These are phyloP conservation scores for Elongisporangium senticosum DNA, from an alignment of 352 stramenopile genomes.

Conservation along the genomic window DNA sequence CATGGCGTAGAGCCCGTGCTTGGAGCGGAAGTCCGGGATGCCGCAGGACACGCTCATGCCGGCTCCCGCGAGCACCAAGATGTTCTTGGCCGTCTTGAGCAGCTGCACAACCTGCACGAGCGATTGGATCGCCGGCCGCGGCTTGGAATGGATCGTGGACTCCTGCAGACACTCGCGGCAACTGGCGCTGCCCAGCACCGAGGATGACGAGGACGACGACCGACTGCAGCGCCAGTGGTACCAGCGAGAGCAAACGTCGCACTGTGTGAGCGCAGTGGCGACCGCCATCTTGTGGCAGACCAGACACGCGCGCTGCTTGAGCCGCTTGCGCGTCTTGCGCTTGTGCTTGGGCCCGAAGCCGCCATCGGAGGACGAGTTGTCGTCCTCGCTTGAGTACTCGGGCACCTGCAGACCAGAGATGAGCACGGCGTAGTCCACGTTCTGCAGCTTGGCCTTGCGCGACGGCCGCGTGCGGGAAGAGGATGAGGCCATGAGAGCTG, in stretches of 20 bases:
- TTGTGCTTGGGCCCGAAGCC: conserved; percentile 28
- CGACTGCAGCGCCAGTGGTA: conserved; percentile 49
- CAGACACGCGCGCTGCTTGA: conserved; percentile 34
- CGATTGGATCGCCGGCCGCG: conserved; percentile 32
- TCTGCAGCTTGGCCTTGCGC: conserved; percentile 66
- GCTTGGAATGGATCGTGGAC: conserved; percentile 21
- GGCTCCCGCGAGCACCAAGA: conserved; percentile 89
- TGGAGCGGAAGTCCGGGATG: conserved; percentile 98
- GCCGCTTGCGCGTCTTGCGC: conserved; percentile 24
- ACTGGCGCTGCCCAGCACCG: conserved; percentile 68
- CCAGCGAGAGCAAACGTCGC: conserved; percentile 63
- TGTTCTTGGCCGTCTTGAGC: conserved; percentile 74
- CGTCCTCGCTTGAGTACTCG: conserved; percentile 69
- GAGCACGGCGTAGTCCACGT: conserved; percentile 79
- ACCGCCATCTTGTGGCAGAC: conserved; percentile 41
- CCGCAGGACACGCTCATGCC: conserved; percentile 95
- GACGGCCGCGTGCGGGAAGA: conserved; percentile 22
- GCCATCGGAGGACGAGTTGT: conserved; percentile 41
- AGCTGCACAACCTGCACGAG: conserved; percentile 63
- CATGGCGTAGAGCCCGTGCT: conserved; percentile 84
- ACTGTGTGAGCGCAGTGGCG: conserved; percentile 53
- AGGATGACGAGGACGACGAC: conserved; percentile 37
- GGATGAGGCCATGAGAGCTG: not conserved
- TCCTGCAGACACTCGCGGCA: conserved; percentile 73
- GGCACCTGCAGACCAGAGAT: conserved; percentile 70